phyloP scores from a whole-genome alignment of 108 stramenopile species.

The Thalassiosira profunda region DNA sequence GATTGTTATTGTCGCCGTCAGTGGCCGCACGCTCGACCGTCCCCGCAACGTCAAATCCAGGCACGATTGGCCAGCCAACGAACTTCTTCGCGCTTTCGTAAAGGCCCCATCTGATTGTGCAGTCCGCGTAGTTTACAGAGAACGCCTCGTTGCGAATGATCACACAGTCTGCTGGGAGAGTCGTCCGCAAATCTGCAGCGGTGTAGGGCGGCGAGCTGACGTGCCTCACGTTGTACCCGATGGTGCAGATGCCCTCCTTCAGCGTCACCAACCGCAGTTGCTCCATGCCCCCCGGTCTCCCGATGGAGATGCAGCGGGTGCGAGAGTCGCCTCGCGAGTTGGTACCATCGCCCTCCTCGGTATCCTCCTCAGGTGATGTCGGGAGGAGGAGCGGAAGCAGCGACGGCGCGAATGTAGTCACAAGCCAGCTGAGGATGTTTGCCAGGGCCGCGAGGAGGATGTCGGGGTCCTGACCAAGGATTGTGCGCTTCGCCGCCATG shows the following conservation, averaged over 20 bases:
- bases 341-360: constrained; percentile 9
- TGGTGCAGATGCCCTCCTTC: constrained; percentile 62
- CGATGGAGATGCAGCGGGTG: constrained; percentile 81
- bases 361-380: constrained; percentile 48
- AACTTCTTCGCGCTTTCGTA: constrained; percentile 88
- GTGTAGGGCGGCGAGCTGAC: constrained; percentile 49
- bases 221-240: constrained; percentile 79
- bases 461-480: constrained; percentile 63
- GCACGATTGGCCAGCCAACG: constrained; percentile 92
- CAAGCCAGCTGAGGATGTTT: constrained; percentile 80
- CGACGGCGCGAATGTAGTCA: constrained; percentile 58
- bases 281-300: constrained; percentile 82
- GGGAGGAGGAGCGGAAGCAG: constrained; percentile 62
- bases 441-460: constrained; percentile 65
- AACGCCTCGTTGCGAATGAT: constrained; percentile 68
- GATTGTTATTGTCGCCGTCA: constrained; percentile 6
- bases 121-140: constrained; percentile 88
- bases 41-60: constrained; percentile 91
- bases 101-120: constrained; percentile 88
- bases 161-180: constrained; percentile 56
- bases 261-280: constrained; percentile 75
- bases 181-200: constrained; percentile 1
- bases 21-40: constrained; percentile 54
- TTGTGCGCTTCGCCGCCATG: constrained; percentile 45
- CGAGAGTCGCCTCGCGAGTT: neutral